phyloP scores from a whole-genome alignment of 176 grass and related monocot genomes.

The Sorghum bicolor region Sorghum_bicolor_NCBIv3 NC_012870.2:7566501-7567000 shows the following conservation, averaged over 20 bases:
- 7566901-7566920: neutral
- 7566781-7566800: slow-evolving; percentile 18
- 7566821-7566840: neutral
- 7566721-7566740: slow-evolving; percentile 36
- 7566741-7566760: slow-evolving; percentile 25
- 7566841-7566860: neutral
- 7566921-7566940: neutral
- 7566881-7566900: neutral
- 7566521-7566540: neutral
- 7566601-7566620: rapidly evolving
- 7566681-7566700: slow-evolving; percentile 2
- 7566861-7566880: neutral
- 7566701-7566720: slow-evolving; percentile 47
- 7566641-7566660: neutral
- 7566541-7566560: slow-evolving; percentile 48
- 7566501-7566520: slow-evolving; percentile 9
- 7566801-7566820: neutral
- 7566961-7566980: slow-evolving; percentile 49
- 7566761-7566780: slow-evolving; percentile 19
- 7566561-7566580: neutral
- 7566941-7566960: slow-evolving; percentile 32
- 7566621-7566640: rapidly evolving
- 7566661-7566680: neutral
- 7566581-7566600: rapidly evolving
- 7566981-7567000: too few relatives aligned